A percentile compares a stretch with the other conserved stretches of the same genome.
Evolutionary conservation across 371 early-diverging fungal species (phyloP).

Genomic region (Rhizopus arrhizus): DNA sequence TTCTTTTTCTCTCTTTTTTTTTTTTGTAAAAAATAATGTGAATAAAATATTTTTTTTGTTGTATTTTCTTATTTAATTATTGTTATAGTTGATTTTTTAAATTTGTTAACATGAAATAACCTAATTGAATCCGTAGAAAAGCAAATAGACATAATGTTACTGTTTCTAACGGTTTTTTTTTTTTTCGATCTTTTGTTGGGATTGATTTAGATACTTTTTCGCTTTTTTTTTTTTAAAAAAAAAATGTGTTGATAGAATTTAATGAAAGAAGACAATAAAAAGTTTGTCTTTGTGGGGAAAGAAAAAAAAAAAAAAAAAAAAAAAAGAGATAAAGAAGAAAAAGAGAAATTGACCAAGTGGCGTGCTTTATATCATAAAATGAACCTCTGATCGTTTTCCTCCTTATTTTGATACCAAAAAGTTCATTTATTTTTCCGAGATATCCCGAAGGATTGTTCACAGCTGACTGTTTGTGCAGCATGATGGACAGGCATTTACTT

Average conservation of each 20-base stretch:
- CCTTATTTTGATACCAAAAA: not conserved
- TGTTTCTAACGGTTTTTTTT: conserved; percentile 6
- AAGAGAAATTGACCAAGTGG: not conserved
- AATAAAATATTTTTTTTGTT: not conserved
- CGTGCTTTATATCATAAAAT: not conserved
- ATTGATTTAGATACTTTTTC: too few species aligned
- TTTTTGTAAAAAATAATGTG: not conserved
- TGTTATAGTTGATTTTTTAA: not conserved
- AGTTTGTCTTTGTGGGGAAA: not conserved
- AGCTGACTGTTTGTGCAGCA: too few species aligned
- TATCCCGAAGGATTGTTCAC: not conserved
- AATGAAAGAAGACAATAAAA: not conserved
- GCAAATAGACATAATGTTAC: conserved; percentile 25
- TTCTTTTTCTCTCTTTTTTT: conserved; percentile 17
- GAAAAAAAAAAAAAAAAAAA: not conserved
- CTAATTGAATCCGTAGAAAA: conserved; percentile 9
- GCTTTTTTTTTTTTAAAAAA: too few species aligned
- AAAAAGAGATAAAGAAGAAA: conserved; percentile 1
- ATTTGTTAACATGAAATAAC: conserved; percentile 2
- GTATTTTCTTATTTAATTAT: conserved; percentile 6
- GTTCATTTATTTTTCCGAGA: not conserved
- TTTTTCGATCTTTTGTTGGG: not conserved
- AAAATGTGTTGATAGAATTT: not conserved
- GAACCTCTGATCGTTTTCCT: not conserved
- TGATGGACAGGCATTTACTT: too few species aligned